Percentiles rank a stretch among this genome's conserved stretches.
These are phyloP conservation scores for Arthroderma sp. DNA, from an alignment of 2,329 filamentous ascomycete species.

Conservation along the genomic window DNA sequence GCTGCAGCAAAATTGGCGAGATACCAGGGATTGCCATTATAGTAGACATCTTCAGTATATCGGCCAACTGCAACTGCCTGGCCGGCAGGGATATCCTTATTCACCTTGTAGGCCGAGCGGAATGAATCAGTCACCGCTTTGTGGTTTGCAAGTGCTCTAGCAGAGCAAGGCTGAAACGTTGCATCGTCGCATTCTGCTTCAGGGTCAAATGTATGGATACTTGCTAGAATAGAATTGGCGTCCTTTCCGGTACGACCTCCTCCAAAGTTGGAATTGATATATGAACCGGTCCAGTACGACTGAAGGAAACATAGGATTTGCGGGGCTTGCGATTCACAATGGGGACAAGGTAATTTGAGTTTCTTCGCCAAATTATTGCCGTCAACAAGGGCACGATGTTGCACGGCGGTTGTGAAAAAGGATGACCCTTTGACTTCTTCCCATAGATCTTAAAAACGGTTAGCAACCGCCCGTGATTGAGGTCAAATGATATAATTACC, in stretches of 20 bases:
- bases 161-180: slow-evolving; percentile 66
- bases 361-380: slow-evolving; percentile 51
- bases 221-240: slow-evolving; percentile 53
- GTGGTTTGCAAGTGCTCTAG: slow-evolving; percentile 55
- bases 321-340: slow-evolving; percentile 52
- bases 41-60: slow-evolving; percentile 62
- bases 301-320: slow-evolving; percentile 62
- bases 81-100: slow-evolving; percentile 48
- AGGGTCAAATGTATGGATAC: slow-evolving; percentile 59
- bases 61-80: slow-evolving; percentile 50
- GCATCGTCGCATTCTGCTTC: slow-evolving; percentile 49
- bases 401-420: slow-evolving; percentile 60
- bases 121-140: slow-evolving; percentile 65
- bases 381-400: slow-evolving; percentile 48
- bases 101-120: slow-evolving; percentile 56
- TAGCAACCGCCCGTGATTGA: slow-evolving; percentile 4
- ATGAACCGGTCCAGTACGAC: slow-evolving; percentile 57
- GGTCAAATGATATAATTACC: slow-evolving; percentile 19
- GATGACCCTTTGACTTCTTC: slow-evolving; percentile 63
- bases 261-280: slow-evolving; percentile 57
- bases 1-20: slow-evolving; percentile 61
- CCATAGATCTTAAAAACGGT: slow-evolving; percentile 46
- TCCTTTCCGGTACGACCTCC: slow-evolving; percentile 53
- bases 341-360: slow-evolving; percentile 48
- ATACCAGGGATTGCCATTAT: slow-evolving; percentile 69